Base-by-base conservation (phyloP, 2,329 filamentous ascomycete species). In the Claviceps capensis region DNA sequence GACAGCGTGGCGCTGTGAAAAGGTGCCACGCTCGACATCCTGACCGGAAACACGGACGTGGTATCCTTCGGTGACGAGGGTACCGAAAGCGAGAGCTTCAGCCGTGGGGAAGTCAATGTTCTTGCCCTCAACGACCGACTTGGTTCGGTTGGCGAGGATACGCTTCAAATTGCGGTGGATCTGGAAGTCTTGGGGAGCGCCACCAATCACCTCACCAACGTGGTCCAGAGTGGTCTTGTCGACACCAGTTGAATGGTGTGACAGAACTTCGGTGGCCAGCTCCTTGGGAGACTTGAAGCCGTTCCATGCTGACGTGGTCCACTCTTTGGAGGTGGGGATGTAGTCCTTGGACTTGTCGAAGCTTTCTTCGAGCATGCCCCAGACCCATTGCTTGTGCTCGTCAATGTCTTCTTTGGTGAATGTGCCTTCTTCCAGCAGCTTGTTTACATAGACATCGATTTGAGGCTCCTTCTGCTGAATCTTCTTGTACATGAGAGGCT, bases 221-320 rank as follows among this genome's bases (percentile, higher is more conserved):
- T 89, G 83, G 68, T 88, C 81, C 55, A 97, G 72, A 14, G 81
- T 83, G 57, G 85, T 78, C 55, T 69, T 65, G 56, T 86, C 82
- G 45, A 97, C 83, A 48, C 82, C 86, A 41, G 93, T 98, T 26
- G 88, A 84, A 61, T 88, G 81, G 72, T 98, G 93, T 49, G 91
- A 90, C 49, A 98, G 77, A 46, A 97, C 83, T 74, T 98, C 93
- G 23, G 85, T 93, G 36, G 91, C 90, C 57, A 98, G 77, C 72
- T 98, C 93, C 77, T 96, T 97, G 63, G 93, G 93, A 36, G 90
- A 95, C 76, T 97, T 97, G 82, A 98, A 97, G 56, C 91, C 91
- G 73, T 98, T 95, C 93, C 93, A 98, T 52, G 93, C 91, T 49
- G 90, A 96, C 8, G 93, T 97, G 60, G 95, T 83, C 93, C 93